These are phyloP conservation scores for Fraxinus floribunda DNA, from an alignment of 305 asterid species.

Conservation along the genomic window DNA sequence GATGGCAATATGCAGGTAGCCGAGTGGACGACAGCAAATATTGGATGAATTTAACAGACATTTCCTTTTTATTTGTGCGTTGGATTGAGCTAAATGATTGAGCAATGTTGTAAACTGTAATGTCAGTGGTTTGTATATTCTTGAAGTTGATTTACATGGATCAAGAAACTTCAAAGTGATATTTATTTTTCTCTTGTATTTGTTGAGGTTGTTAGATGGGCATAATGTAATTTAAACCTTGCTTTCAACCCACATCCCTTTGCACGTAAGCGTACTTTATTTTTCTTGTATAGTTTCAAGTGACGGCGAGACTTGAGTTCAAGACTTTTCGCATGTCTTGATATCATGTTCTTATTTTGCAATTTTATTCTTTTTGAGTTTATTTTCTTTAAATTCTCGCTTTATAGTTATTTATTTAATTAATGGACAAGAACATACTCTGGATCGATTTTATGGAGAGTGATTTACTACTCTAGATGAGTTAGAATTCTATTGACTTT, in stretches of 20 bases:
- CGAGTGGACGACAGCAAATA: slow-evolving; percentile 67
- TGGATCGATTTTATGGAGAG: too few relatives aligned
- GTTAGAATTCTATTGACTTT: too few relatives aligned
- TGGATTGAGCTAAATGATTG: background rate
- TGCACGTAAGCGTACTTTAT: background rate
- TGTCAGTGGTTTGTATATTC: background rate
- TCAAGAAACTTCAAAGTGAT: background rate
- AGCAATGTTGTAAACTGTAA: background rate
- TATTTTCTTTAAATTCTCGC: background rate
- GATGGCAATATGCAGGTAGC: slow-evolving; percentile 45
- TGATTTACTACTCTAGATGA: too few relatives aligned
- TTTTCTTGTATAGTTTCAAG: background rate
- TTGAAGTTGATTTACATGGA: background rate
- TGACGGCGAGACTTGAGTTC: background rate
- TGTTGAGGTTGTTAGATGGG: background rate
- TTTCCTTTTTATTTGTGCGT: background rate
- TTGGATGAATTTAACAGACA: slow-evolving; percentile 35
- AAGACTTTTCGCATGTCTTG: background rate
- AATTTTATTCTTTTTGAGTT: too few relatives aligned
- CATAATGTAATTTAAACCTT: too few relatives aligned
- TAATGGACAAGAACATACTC: too few relatives aligned
- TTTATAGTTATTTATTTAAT: too few relatives aligned
- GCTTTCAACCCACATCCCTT: background rate
- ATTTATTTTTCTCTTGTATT: background rate
- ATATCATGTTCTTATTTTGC: background rate